Evolutionary conservation across 2,329 filamentous ascomycete species (phyloP).

Genomic region (Colletotrichum sp.): DNA sequence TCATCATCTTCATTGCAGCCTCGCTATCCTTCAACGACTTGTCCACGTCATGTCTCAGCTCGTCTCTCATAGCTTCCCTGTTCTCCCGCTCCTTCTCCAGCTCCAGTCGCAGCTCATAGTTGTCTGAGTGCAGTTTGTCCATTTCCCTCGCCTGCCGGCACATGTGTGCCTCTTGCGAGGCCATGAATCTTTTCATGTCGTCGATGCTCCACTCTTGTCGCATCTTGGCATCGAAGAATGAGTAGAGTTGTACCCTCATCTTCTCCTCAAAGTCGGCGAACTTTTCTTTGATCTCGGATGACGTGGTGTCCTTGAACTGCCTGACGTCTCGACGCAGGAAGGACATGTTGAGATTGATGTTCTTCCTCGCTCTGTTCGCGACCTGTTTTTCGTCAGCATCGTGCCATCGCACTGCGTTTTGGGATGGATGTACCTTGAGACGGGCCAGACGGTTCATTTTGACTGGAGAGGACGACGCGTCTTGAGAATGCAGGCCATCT

Average conservation of each 20-base stretch:
- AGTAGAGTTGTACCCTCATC: rapidly evolving
- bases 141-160: too few relatives aligned
- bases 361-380: not conserved
- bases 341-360: rapidly evolving
- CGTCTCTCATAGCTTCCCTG: too few relatives aligned
- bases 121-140: too few relatives aligned
- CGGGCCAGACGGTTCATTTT: rapidly evolving
- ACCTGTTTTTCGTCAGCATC: not conserved
- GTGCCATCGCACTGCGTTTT: not conserved
- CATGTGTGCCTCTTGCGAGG: too few relatives aligned
- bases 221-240: rapidly evolving
- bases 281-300: not conserved
- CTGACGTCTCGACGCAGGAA: rapidly evolving
- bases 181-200: rapidly evolving
- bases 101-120: too few relatives aligned
- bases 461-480: not conserved
- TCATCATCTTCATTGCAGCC: too few relatives aligned
- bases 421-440: not conserved
- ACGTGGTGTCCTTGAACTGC: not conserved
- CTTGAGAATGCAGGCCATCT: rapidly evolving
- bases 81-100: too few relatives aligned
- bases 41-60: too few relatives aligned
- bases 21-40: too few relatives aligned
- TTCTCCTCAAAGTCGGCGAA: rapidly evolving
- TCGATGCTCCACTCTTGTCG: rapidly evolving